These are phyloP conservation scores for Imleria badia DNA, from an alignment of 768 basidiomycete genomes.

Conservation along the genomic window DNA sequence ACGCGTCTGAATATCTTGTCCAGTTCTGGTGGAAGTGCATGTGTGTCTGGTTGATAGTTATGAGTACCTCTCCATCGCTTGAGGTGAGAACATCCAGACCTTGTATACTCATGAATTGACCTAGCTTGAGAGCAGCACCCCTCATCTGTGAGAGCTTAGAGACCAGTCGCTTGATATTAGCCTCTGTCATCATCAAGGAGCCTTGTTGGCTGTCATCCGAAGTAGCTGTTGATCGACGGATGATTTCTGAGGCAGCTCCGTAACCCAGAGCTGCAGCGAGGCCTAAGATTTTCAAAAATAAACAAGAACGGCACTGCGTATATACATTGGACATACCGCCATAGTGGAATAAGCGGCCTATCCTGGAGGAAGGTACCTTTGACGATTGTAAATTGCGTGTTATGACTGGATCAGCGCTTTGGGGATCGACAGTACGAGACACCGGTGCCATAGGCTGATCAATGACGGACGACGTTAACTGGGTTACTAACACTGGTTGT, in stretches of 20 bases:
- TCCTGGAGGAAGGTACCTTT: slow-evolving; percentile 84
- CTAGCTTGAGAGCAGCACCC: slow-evolving; percentile 93
- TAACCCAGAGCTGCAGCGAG: slow-evolving; percentile 87
- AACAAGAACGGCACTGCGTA: background rate
- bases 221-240: slow-evolving; percentile 61
- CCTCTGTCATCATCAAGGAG: slow-evolving; percentile 84
- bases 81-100: slow-evolving; percentile 38
- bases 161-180: slow-evolving; percentile 86
- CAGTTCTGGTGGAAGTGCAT: slow-evolving; percentile 81
- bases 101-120: slow-evolving; percentile 98
- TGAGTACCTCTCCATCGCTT: background rate
- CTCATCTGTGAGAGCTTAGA: slow-evolving; percentile 94
- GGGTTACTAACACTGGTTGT: background rate
- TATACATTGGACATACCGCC: slow-evolving; percentile 56
- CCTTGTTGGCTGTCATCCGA: slow-evolving; percentile 35
- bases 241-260: slow-evolving; percentile 84
- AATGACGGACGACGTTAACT: background rate
- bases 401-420: background rate
- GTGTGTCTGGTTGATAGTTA: slow-evolving; percentile 60
- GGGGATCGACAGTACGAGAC: background rate
- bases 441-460: slow-evolving; percentile 1
- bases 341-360: slow-evolving; percentile 92
- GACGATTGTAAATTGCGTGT: slow-evolving; percentile 67
- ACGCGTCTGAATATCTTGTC: slow-evolving; percentile 88
- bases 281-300: slow-evolving; percentile 47